Evolutionary conservation across 2,329 filamentous ascomycete genomes (phyloP).

Genomic region (Neofusicoccum parvum): DNA sequence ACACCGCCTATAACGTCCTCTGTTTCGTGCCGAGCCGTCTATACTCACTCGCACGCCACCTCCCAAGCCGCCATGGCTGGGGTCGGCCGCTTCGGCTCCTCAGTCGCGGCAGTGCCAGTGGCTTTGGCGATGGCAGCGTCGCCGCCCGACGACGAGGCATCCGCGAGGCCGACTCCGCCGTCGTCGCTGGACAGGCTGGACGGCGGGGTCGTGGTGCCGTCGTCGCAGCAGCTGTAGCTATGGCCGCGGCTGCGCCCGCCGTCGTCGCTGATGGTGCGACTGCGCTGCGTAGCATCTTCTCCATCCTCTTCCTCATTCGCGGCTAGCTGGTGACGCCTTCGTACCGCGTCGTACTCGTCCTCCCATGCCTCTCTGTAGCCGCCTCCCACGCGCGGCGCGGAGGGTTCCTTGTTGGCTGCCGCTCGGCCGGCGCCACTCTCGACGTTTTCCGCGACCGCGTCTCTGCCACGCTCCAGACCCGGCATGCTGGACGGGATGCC

Average conservation of each 20-base stretch:
- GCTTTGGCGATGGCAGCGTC: too few relatives aligned
- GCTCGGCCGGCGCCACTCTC: background rate
- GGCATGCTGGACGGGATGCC: background rate
- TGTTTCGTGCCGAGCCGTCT: background rate
- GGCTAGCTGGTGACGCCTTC: too few relatives aligned
- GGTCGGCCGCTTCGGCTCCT: background rate
- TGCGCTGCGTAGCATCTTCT: background rate
- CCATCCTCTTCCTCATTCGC: background rate
- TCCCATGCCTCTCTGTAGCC: background rate
- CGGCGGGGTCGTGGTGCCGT: background rate
- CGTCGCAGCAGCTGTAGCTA: background rate
- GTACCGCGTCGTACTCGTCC: too few relatives aligned
- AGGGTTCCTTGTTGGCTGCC: background rate
- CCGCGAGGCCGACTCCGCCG: too few relatives aligned
- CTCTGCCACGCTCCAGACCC: background rate
- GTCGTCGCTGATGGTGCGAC: background rate
- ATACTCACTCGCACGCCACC: conserved; percentile 6
- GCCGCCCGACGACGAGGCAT: too few relatives aligned
- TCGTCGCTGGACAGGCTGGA: too few relatives aligned
- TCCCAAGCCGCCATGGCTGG: background rate
- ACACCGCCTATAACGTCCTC: background rate
- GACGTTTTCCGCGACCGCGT: background rate
- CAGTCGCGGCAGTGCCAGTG: background rate
- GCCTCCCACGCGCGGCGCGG: background rate
- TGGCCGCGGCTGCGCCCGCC: background rate